A percentile compares a stretch with the other conserved stretches of the same genome.
These are phyloP conservation scores for Scheffersomyces cryptocercus DNA, from an alignment of 1,139 yeast genomes.

Conservation along the genomic window DNA sequence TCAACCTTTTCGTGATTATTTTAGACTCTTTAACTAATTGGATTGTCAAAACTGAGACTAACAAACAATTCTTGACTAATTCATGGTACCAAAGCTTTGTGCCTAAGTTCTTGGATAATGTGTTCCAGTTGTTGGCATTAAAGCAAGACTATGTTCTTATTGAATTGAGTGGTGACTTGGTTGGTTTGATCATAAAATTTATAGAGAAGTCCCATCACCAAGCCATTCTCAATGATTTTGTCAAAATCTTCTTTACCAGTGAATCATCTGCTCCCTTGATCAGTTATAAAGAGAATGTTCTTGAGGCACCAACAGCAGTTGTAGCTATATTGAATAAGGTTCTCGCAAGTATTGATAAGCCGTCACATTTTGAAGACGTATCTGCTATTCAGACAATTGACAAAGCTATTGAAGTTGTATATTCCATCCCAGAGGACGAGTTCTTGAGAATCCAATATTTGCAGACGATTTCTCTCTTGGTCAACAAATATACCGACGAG, in stretches of 20 bases:
- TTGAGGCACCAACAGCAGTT: slow-evolving; percentile 36
- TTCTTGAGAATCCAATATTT: slow-evolving; percentile 57
- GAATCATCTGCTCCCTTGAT: slow-evolving; percentile 4
- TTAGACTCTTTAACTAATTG: slow-evolving; percentile 28
- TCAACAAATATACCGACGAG: slow-evolving; percentile 44
- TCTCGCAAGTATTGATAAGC: slow-evolving; percentile 52
- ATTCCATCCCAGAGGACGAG: slow-evolving; percentile 12
- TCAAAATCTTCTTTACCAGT: slow-evolving; percentile 24
- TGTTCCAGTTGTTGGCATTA: slow-evolving; percentile 10
- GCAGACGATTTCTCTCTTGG: slow-evolving; percentile 55
- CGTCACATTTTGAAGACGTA: slow-evolving; percentile 12
- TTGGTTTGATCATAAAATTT: slow-evolving; percentile 39
- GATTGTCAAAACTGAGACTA: slow-evolving; percentile 22
- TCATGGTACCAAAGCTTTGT: slow-evolving; percentile 44
- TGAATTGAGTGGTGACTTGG: slow-evolving; percentile 38
- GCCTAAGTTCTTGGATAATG: slow-evolving; percentile 27
- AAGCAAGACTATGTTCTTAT: slow-evolving; percentile 17
- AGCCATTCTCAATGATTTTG: slow-evolving; percentile 33
- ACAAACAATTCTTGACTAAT: slow-evolving; percentile 35
- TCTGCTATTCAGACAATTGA: slow-evolving; percentile 4
- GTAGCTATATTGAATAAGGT: slow-evolving; percentile 51
- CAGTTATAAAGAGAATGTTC: slow-evolving; percentile 20
- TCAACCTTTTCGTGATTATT: slow-evolving; percentile 16
- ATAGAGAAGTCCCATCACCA: slow-evolving; percentile 41
- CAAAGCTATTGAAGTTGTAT: slow-evolving; percentile 18